These are phyloP conservation scores for Sphaerulina vaccinii DNA, from an alignment of 2,329 filamentous ascomycete genomes.

Conservation along the genomic window DNA sequence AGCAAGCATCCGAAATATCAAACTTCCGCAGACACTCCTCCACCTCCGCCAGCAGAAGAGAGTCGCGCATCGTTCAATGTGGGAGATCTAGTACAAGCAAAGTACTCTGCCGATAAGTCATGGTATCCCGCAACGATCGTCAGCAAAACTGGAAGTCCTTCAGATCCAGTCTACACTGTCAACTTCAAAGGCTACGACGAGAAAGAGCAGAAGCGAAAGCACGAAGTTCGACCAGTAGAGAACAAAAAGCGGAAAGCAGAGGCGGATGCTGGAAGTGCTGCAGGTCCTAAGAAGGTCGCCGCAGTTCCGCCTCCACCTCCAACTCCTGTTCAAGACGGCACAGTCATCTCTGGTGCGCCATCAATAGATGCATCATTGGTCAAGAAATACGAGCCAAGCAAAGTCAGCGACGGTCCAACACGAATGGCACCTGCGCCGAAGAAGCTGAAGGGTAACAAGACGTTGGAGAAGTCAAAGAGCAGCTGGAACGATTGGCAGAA, in stretches of 20 bases:
- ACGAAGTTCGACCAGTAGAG: slow-evolving; percentile 75
- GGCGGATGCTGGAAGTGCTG: slow-evolving; percentile 54
- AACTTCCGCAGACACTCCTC: slow-evolving; percentile 34
- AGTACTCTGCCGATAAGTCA: slow-evolving; percentile 87
- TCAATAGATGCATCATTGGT: slow-evolving; percentile 67
- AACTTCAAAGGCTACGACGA: slow-evolving; percentile 87
- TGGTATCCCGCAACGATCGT: slow-evolving; percentile 94
- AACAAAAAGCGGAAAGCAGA: slow-evolving; percentile 72
- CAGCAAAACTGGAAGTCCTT: slow-evolving; percentile 88
- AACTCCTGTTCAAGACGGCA: slow-evolving; percentile 44
- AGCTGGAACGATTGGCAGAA: slow-evolving; percentile 93
- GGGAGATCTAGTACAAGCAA: slow-evolving; percentile 86
- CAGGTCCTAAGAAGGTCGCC: slow-evolving; percentile 25
- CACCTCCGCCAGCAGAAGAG: slow-evolving; percentile 39
- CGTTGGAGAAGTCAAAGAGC: slow-evolving; percentile 83
- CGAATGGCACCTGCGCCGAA: slow-evolving; percentile 57
- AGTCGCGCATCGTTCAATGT: slow-evolving; percentile 66
- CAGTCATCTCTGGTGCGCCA: slow-evolving; percentile 65
- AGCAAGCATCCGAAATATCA: slow-evolving; percentile 70
- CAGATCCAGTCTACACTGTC: slow-evolving; percentile 87
- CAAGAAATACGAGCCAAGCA: slow-evolving; percentile 60
- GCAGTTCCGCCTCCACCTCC: slow-evolving; percentile 37
- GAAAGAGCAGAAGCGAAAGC: slow-evolving; percentile 73
- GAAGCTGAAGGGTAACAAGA: slow-evolving; percentile 84
- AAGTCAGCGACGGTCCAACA: slow-evolving; percentile 57